A percentile compares a stretch with the other conserved stretches of the same genome.
These are phyloP conservation scores for Penicillium egyptiacum DNA, from an alignment of 495 filamentous ascomycete genomes.

Conservation along the genomic window DNA sequence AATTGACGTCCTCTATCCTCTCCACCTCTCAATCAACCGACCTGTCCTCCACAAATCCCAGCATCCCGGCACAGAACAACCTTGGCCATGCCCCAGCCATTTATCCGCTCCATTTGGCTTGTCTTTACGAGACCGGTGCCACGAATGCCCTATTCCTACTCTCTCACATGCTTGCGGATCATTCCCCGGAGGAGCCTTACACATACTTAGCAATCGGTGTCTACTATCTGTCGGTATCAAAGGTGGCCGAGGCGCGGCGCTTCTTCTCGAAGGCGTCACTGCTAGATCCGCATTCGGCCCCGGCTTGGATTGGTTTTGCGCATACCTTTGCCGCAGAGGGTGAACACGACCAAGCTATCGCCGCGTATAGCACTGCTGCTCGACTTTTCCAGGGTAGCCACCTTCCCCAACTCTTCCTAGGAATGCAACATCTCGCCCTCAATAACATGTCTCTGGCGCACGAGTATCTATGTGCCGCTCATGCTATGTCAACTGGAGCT, in stretches of 20 bases:
- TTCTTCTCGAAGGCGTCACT: conserved; percentile 97
- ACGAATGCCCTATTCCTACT: conserved; percentile 89
- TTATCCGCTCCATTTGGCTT: conserved; percentile 89
- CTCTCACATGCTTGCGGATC: conserved; percentile 91
- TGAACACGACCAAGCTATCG: conserved; percentile 97
- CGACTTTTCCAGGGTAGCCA: conserved; percentile 96
- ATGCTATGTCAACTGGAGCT: conserved; percentile 64
- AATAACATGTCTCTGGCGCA: conserved; percentile 95
- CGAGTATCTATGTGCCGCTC: conserved; percentile 89
- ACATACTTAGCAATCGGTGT: conserved; percentile 93
- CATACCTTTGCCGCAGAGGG: conserved; percentile 99
- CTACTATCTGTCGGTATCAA: conserved; percentile 87
- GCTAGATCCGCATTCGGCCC: conserved; percentile 96
- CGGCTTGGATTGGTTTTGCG: conserved; percentile 98
- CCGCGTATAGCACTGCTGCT: conserved; percentile 94
- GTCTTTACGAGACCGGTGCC: conserved; percentile 81
- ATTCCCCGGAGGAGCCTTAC: conserved; percentile 84
- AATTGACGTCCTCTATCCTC: conserved; percentile 80
- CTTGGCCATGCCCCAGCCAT: conserved; percentile 87
- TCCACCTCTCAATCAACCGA: conserved; percentile 44
- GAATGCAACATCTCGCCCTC: conserved; percentile 96
- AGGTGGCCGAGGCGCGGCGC: conserved; percentile 87
- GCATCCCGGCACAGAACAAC: conserved; percentile 44
- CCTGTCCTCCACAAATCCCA: conserved; percentile 19
- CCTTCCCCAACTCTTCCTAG: conserved; percentile 91